These are phyloP conservation scores for Suillus variegatus DNA, from an alignment of 768 basidiomycete genomes.

Conservation along the genomic window DNA sequence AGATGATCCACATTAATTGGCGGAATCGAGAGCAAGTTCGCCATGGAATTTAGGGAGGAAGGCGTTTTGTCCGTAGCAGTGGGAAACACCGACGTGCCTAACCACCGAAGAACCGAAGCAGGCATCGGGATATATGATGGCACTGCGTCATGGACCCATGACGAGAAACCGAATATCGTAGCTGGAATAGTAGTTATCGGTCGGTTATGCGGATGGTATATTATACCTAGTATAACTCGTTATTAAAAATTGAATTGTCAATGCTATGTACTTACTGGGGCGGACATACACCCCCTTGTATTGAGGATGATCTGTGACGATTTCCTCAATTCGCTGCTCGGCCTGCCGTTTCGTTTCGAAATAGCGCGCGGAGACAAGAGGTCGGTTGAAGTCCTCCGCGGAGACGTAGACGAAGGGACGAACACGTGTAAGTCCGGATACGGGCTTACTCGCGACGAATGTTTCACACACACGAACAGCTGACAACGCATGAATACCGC, in stretches of 20 bases:
- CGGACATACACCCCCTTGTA: constrained; percentile 81
- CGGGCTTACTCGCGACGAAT: constrained; percentile 53
- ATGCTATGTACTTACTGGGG: constrained; percentile 65
- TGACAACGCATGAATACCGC: constrained; percentile 28
- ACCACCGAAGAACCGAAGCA: constrained; percentile 56
- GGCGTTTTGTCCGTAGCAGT: constrained; percentile 29
- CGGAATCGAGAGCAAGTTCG: constrained; percentile 79
- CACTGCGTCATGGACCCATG: constrained; percentile 63
- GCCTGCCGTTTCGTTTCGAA: constrained; percentile 95
- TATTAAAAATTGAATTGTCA: not conserved
- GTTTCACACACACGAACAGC: constrained; percentile 79
- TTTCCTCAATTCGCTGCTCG: constrained; percentile 64
- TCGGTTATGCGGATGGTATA: constrained; percentile 93
- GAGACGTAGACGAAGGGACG: constrained; percentile 93
- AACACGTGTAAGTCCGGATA: constrained; percentile 26
- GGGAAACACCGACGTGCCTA: constrained; percentile 37
- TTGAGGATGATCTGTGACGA: constrained; percentile 43
- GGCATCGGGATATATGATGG: constrained; percentile 65
- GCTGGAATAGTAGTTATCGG: constrained; percentile 89
- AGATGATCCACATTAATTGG: constrained; percentile 97
- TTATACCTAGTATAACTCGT: constrained; percentile 60
- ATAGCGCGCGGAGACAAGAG: constrained; percentile 82
- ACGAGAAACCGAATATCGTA: constrained; percentile 78
- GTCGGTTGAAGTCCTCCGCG: constrained; percentile 84
- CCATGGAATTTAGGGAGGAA: constrained; percentile 63